These are phyloP conservation scores for Globisporangium barbulae DNA, from an alignment of 352 stramenopile species.

Conservation along the genomic window DNA sequence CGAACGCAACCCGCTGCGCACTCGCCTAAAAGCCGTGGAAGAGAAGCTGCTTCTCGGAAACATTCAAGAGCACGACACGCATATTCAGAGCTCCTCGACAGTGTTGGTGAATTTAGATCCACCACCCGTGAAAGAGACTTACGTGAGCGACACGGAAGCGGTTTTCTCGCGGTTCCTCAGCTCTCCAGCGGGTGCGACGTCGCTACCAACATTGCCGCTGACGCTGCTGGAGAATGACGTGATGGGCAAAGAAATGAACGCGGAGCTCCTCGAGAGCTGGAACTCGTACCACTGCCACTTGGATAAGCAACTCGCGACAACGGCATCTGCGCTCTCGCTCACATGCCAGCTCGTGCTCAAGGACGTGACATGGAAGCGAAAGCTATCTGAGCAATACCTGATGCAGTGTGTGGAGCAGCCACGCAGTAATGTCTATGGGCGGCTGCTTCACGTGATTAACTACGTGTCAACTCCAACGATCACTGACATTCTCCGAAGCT, in stretches of 20 bases:
- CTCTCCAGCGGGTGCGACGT: neutral
- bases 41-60: constrained; percentile 15
- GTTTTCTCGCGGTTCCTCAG: constrained; percentile 13
- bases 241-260: constrained; percentile 36
- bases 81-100: neutral
- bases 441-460: constrained; percentile 24
- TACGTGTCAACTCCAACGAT: constrained; percentile 26
- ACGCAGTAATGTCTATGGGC: constrained; percentile 4
- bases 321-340: neutral
- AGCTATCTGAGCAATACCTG: neutral
- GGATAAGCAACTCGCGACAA: constrained; percentile 10
- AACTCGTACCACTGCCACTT: constrained; percentile 26
- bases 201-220: constrained; percentile 22
- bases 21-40: constrained; percentile 5
- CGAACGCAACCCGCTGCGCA: constrained; percentile 21
- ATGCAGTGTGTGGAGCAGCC: neutral
- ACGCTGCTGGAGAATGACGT: constrained; percentile 17
- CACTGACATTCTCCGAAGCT: constrained; percentile 32
- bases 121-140: constrained; percentile 14
- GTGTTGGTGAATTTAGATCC: neutral
- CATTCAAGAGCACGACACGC: neutral
- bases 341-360: neutral
- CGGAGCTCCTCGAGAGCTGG: constrained; percentile 46
- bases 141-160: constrained; percentile 18
- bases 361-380: neutral